Evolutionary conservation across 352 stramenopile species (phyloP).

Genomic region (Phytophthora ramorum): DNA sequence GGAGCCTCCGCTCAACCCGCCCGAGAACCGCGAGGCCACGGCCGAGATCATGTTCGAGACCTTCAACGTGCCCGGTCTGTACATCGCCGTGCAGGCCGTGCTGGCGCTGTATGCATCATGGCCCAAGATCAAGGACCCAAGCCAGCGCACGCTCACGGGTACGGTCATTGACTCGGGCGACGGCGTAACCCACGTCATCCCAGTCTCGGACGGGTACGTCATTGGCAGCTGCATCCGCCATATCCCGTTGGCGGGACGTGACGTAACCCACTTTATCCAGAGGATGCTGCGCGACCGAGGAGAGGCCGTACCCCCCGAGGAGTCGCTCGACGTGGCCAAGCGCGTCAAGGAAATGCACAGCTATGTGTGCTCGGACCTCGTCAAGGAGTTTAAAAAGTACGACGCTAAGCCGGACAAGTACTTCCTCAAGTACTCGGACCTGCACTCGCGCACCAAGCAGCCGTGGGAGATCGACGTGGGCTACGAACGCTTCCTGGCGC

Average conservation of each 20-base stretch:
- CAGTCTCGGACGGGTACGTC: slow-evolving; percentile 95
- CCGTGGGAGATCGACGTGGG: slow-evolving; percentile 92
- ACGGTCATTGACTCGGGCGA: slow-evolving; percentile 96
- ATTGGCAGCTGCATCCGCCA: slow-evolving; percentile 96
- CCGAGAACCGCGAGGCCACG: slow-evolving; percentile 95
- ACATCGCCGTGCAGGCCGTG: slow-evolving; percentile 96
- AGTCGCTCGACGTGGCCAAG: slow-evolving; percentile 92
- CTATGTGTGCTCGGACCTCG: slow-evolving; percentile 95
- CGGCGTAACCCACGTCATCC: slow-evolving; percentile 95
- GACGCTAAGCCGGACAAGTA: slow-evolving; percentile 93
- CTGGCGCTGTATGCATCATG: slow-evolving; percentile 94
- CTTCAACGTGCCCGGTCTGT: slow-evolving; percentile 95
- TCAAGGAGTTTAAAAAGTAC: slow-evolving; percentile 97
- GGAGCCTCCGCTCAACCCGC: slow-evolving; percentile 94
- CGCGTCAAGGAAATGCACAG: slow-evolving; percentile 95
- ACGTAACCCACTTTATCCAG: slow-evolving; percentile 97
- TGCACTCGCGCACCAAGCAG: slow-evolving; percentile 83
- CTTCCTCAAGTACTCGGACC: slow-evolving; percentile 89
- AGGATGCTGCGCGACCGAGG: slow-evolving; percentile 93
- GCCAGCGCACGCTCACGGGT: slow-evolving; percentile 91
- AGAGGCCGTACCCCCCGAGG: slow-evolving; percentile 92
- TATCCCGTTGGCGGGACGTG: slow-evolving; percentile 93
- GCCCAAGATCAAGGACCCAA: slow-evolving; percentile 90
- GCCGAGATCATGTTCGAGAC: slow-evolving; percentile 98
- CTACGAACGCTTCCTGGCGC: slow-evolving; percentile 94